Evolutionary conservation across 345 rosid genomes (phyloP), one percentile per base, ranked within the genome.

Genomic region (Salix dunnii): DNA sequence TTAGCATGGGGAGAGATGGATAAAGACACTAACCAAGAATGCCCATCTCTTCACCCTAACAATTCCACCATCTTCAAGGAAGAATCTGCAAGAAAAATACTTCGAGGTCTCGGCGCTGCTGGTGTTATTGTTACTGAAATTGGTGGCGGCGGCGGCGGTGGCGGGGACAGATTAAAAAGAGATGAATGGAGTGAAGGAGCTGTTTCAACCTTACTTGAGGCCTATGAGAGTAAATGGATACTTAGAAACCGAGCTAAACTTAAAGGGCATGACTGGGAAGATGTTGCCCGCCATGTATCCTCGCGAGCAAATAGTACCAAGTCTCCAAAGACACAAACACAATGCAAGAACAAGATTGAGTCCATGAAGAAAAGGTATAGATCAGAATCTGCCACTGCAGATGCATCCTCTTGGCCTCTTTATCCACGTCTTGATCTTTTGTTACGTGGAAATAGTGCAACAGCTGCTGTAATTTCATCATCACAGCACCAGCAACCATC

Each of bases 161-260:
- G 82, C 16, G 85, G 86, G 0, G 97, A 92, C 28, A 88, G 97
- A 81, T 63, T 93, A 17, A 95, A 95, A 70, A 88, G 98, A 11
- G 99, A 95, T 76, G 99, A 95, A 66, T 95, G 98, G 99, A 95
- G 99, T 65, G 98, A 95, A 83, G 99, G 99, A 25, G 99, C 98
- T 0, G 99, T 95, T 23, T 90, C 98, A 1, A 84, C 82, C 71
- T 85, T 95, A n/a, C 97, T 95, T 3, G 99, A 95, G 73, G 98
- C 99, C 6, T 95, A 95, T 76, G 97, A 95, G 76, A 48, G 76
- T 68, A 95, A 95, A 82, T 95, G 99, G 99, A 91, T 87, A 36
- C 91, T 91, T 23, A 74, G 99, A 35, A 95, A 95, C 82, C 78
- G 98, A 76, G 98, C 97, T 67, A 95, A 95, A 77, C 98, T 95